These are phyloP conservation scores for Hyphopichia buzzinii DNA, from an alignment of 1,139 yeast species.

Conservation along the genomic window DNA sequence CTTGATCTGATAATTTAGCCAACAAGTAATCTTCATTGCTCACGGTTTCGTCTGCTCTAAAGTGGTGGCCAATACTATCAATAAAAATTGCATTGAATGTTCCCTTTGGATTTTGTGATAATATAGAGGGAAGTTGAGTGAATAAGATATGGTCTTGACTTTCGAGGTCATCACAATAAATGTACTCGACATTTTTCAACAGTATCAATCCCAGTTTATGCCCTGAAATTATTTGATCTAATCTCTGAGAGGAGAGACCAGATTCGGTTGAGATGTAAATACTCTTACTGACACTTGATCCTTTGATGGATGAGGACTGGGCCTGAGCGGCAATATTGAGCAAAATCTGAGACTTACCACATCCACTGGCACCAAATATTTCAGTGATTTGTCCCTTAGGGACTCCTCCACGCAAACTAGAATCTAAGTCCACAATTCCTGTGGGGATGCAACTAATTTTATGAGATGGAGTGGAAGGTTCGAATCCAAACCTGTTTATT, in stretches of 20 bases:
- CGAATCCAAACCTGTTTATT: not conserved
- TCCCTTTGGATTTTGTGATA: conserved; percentile 33
- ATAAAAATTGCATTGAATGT: conserved; percentile 57
- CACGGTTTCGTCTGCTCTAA: conserved; percentile 56
- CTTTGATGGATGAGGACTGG: conserved; percentile 31
- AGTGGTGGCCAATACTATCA: conserved; percentile 86
- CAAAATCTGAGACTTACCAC: conserved; percentile 79
- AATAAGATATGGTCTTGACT: conserved; percentile 70
- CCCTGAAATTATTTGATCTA: conserved; percentile 30
- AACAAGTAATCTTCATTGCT: conserved; percentile 26
- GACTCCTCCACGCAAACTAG: conserved; percentile 64
- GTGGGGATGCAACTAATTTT: conserved; percentile 41
- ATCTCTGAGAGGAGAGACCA: conserved; percentile 61
- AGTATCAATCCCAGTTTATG: conserved; percentile 17
- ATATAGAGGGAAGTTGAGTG: conserved; percentile 65
- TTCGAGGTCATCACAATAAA: conserved; percentile 67
- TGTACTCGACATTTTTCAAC: conserved; percentile 54
- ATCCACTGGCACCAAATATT: conserved; percentile 78
- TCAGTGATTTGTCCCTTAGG: conserved; percentile 70
- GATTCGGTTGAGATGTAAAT: conserved; percentile 79
- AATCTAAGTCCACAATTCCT: conserved; percentile 60
- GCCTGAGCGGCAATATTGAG: conserved; percentile 61
- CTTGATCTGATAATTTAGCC: conserved; percentile 22
- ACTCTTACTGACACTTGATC: conserved; percentile 30
- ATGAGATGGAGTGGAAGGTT: not conserved